These are phyloP conservation scores for Emericellopsis atlantica DNA, from an alignment of 2,329 filamentous ascomycete species.

Conservation along the genomic window DNA sequence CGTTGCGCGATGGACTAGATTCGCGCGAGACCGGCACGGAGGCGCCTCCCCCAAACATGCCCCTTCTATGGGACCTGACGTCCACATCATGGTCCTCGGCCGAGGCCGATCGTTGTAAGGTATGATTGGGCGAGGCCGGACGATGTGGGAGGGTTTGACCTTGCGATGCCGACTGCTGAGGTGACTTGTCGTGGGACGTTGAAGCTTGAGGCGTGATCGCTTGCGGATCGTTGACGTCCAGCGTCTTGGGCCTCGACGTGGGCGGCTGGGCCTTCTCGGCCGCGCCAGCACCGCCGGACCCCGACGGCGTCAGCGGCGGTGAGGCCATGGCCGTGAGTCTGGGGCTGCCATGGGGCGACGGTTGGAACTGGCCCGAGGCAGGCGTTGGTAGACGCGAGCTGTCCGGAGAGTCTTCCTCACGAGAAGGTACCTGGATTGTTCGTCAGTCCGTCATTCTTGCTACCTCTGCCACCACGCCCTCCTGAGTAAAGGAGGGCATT, in stretches of 20 bases:
- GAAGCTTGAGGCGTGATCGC: constrained; percentile 61
- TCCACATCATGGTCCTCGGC: constrained; percentile 21
- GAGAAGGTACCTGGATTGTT: constrained; percentile 38
- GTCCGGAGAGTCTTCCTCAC: constrained; percentile 45
- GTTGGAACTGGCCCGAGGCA: constrained; percentile 46
- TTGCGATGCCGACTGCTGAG: constrained; percentile 24
- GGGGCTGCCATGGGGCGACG: constrained; percentile 57
- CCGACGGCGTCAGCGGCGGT: constrained; percentile 79
- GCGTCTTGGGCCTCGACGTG: not conserved
- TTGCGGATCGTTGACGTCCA: constrained; percentile 15
- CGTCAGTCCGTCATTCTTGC: no score
- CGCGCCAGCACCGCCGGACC: constrained; percentile 36
- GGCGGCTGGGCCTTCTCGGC: constrained; percentile 17
- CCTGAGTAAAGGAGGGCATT: no score
- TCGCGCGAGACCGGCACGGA: constrained; percentile 48
- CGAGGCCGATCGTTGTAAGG: constrained; percentile 18
- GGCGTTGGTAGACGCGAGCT: constrained; percentile 53
- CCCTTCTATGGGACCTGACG: constrained; percentile 32
- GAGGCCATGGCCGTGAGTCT: constrained; percentile 64
- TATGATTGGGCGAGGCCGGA: constrained; percentile 26
- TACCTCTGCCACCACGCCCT: no score
- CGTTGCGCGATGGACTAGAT: constrained; percentile 49
- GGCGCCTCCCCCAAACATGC: constrained; percentile 36
- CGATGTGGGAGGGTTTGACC: constrained; percentile 26
- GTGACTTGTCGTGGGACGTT: constrained; percentile 33